Conservation (phyloP, 1,139 yeast genomes). For the Geotrichum bryndzae region DNA sequence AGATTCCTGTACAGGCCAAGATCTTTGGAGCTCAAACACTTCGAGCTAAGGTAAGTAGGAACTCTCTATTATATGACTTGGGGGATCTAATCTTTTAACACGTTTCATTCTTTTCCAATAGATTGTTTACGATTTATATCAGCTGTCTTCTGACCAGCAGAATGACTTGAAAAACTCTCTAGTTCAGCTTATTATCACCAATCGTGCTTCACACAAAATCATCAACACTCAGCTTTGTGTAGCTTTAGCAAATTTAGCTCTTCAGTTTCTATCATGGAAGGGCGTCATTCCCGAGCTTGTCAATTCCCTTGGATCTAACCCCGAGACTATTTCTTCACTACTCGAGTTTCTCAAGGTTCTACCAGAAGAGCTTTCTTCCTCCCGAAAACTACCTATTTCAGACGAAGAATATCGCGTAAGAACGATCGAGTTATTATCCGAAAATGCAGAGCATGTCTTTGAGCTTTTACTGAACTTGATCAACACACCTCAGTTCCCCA, state of each 20-base stretch:
- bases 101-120: slow-evolving; percentile 16
- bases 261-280: slow-evolving; percentile 71
- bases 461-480: slow-evolving; percentile 42
- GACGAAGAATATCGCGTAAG: slow-evolving; percentile 73
- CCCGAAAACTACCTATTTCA: slow-evolving; percentile 68
- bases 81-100: background rate
- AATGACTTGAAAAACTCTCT: slow-evolving; percentile 57
- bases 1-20: slow-evolving; percentile 41
- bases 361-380: slow-evolving; percentile 85
- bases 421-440: slow-evolving; percentile 54
- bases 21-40: slow-evolving; percentile 89
- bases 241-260: slow-evolving; percentile 72
- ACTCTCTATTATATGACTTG: background rate
- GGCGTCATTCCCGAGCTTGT: slow-evolving; percentile 67
- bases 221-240: slow-evolving; percentile 76
- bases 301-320: slow-evolving; percentile 40
- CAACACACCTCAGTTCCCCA: slow-evolving; percentile 39
- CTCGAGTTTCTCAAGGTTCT: slow-evolving; percentile 77
- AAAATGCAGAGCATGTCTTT: slow-evolving; percentile 66
- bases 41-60: slow-evolving; percentile 51
- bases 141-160: slow-evolving; percentile 53
- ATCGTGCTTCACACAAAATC: slow-evolving; percentile 41
- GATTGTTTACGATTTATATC: slow-evolving; percentile 75
- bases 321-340: slow-evolving; percentile 41
- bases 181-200: slow-evolving; percentile 43